Percentiles rank a stretch among this genome's conserved stretches.
These are phyloP conservation scores for Ambrosia hybrid DNA, from an alignment of 140 eudicot genomes.

Conservation along the genomic window DNA sequence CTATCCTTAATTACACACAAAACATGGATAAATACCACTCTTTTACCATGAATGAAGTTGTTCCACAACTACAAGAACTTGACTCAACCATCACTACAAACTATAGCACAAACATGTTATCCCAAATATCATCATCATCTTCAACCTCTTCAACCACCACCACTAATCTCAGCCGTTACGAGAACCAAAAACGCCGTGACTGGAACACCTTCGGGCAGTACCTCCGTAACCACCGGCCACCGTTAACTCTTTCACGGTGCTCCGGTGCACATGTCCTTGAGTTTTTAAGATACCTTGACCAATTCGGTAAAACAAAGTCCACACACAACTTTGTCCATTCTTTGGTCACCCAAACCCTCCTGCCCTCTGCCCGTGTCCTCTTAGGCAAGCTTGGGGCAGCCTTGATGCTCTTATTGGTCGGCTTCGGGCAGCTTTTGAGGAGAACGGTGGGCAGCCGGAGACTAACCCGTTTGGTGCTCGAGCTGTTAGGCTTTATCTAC, in stretches of 20 bases:
- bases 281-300: slow-evolving; percentile 57
- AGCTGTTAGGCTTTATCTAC: slow-evolving; percentile 52
- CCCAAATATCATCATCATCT: slow-evolving; percentile 29
- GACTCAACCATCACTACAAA: slow-evolving; percentile 36
- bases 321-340: too few species aligned
- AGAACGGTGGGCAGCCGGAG: slow-evolving; percentile 59
- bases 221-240: slow-evolving; percentile 62
- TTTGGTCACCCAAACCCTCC: slow-evolving; percentile 67
- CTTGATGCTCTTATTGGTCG: slow-evolving; percentile 67
- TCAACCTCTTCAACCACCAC: slow-evolving; percentile 31
- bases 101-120: slow-evolving; percentile 24
- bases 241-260: slow-evolving; percentile 47
- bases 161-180: slow-evolving; percentile 65
- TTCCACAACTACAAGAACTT: slow-evolving; percentile 33
- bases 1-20: background rate
- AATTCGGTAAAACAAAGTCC: slow-evolving; percentile 67
- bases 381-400: slow-evolving; percentile 72
- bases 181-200: slow-evolving; percentile 62
- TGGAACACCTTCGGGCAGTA: slow-evolving; percentile 73
- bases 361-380: slow-evolving; percentile 63
- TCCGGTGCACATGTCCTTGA: slow-evolving; percentile 62
- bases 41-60: slow-evolving; percentile 30
- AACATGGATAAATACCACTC: slow-evolving; percentile 41
- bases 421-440: slow-evolving; percentile 65
- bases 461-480: slow-evolving; percentile 62